Evolutionary conservation across 208 protist genomes (phyloP).

Genomic region (Crithidia expoeki): DNA sequence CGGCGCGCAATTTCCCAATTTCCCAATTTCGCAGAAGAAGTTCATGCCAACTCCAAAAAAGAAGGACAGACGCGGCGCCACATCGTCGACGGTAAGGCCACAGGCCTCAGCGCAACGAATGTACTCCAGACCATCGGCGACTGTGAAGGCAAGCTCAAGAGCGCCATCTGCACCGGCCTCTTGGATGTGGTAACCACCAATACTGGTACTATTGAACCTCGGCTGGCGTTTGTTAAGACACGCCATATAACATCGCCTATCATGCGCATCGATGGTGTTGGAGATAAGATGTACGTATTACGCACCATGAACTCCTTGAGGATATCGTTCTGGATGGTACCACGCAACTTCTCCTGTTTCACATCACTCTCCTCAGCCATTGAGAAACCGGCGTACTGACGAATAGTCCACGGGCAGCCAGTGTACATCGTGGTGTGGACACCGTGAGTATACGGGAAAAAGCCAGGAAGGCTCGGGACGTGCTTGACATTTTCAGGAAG

Average conservation of each 20-base stretch:
- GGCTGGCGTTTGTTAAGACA: constrained; percentile 94
- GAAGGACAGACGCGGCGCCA: constrained; percentile 95
- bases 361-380: constrained; percentile 95
- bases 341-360: constrained; percentile 78
- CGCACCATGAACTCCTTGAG: constrained; percentile 98
- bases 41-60: constrained; percentile 98
- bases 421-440: constrained; percentile 97
- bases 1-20: constrained; percentile 96
- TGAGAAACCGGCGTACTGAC: constrained; percentile 95
- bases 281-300: constrained; percentile 98
- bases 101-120: constrained; percentile 65
- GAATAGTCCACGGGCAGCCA: constrained; percentile 94
- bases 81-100: constrained; percentile 91
- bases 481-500: constrained; percentile 38
- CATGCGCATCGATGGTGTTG: constrained; percentile 93
- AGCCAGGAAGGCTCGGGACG: constrained; percentile 61
- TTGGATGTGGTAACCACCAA: constrained; percentile 97
- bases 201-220: constrained; percentile 95
- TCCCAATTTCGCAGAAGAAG: constrained; percentile 97
- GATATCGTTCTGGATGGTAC: constrained; percentile 98
- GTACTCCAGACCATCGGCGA: constrained; percentile 96
- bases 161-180: constrained; percentile 92
- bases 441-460: constrained; percentile 94
- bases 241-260: constrained; percentile 96
- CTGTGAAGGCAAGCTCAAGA: constrained; percentile 95